A percentile compares a stretch with the other conserved stretches of the same genome.
phyloP scores from a whole-genome alignment of 1,284 basidiomycete genomes.

The Puccinia horiana region DNA sequence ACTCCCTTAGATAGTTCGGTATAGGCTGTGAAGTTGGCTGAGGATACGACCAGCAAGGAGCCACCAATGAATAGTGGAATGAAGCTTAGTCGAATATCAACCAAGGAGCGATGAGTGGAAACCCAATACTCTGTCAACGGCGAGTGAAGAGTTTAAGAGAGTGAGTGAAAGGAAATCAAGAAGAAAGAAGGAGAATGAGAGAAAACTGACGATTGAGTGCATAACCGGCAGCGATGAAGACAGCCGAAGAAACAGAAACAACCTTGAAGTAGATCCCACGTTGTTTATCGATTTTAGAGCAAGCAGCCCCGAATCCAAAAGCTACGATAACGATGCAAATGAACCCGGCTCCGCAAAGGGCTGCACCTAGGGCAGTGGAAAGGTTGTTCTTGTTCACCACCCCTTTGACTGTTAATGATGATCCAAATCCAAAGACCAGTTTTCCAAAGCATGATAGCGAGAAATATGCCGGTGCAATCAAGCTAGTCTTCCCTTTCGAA shows the following conservation, averaged over 20 bases:
- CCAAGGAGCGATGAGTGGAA: constrained; percentile 1
- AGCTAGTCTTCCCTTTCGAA: not conserved
- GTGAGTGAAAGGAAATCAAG: not conserved
- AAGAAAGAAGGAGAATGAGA: too few relatives aligned
- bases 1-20: constrained; percentile 24
- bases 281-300: not conserved
- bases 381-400: not conserved
- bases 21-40: constrained; percentile 28
- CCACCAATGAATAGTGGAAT: constrained; percentile 23
- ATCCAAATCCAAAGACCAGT: constrained; percentile 29
- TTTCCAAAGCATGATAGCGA: constrained; percentile 22
- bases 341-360: not conserved
- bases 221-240: constrained; percentile 30
- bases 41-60: not conserved
- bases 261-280: constrained; percentile 22
- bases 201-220: constrained; percentile 26
- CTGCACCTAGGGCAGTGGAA: not conserved
- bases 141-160: too few relatives aligned
- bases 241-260: not conserved
- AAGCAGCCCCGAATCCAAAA: constrained; percentile 33
- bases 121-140: constrained; percentile 9
- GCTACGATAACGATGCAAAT: constrained; percentile 22
- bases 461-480: constrained; percentile 15
- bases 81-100: constrained; percentile 26
- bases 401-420: constrained; percentile 26